A percentile compares a stretch with the other conserved stretches of the same genome.
Evolutionary conservation across 2,329 filamentous ascomycete genomes (phyloP).

Genomic region (Diaporthe sp.): DNA sequence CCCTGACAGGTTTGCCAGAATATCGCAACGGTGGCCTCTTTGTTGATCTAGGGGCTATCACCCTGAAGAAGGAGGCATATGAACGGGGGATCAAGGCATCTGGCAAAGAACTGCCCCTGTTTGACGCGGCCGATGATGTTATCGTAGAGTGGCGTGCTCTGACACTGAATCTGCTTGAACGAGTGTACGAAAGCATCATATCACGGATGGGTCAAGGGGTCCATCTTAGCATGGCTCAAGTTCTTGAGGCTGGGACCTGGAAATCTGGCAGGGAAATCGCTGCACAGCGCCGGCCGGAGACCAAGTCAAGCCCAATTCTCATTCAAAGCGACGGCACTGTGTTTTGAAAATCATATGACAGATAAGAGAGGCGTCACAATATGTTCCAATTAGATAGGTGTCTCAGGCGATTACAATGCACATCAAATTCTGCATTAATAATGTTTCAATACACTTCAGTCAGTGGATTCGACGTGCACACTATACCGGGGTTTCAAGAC

Average conservation of each 20-base stretch:
- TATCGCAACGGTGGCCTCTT: conserved; percentile 94
- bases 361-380: background rate
- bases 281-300: conserved; percentile 82
- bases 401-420: background rate
- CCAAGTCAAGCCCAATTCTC: conserved; percentile 86
- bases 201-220: conserved; percentile 51
- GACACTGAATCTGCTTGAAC: conserved; percentile 68
- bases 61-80: conserved; percentile 77
- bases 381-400: background rate
- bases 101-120: conserved; percentile 61
- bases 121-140: conserved; percentile 66
- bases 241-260: conserved; percentile 68
- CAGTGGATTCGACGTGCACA: background rate
- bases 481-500: background rate
- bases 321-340: conserved; percentile 86
- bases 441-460: background rate
- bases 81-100: conserved; percentile 76
- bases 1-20: conserved; percentile 89
- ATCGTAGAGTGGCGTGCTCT: conserved; percentile 72
- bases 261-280: conserved; percentile 84
- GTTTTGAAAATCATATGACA: conserved; percentile 64
- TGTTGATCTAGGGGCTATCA: conserved; percentile 85
- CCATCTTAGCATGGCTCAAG: conserved; percentile 61
- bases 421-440: background rate
- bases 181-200: conserved; percentile 59